Percentiles rank a stretch among this genome's conserved stretches.
phyloP scores from a whole-genome alignment of 371 early-diverging fungal genomes.

The Synchytrium microbalum region DNA sequence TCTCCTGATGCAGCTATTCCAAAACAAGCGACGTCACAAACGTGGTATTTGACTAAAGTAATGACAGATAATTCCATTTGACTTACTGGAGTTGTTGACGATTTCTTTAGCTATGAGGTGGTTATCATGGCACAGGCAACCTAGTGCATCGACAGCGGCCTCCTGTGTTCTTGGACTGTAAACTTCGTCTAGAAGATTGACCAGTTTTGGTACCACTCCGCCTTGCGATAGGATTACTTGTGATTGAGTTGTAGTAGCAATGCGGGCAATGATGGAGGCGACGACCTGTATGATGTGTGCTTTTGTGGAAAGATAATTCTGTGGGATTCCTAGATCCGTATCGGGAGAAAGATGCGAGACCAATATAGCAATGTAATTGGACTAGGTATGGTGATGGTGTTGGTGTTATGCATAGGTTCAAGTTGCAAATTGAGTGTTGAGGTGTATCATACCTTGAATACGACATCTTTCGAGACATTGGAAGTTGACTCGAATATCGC shows the following conservation, averaged over 20 bases:
- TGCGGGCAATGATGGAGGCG: neutral
- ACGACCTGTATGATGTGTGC: neutral
- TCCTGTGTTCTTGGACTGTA: slow-evolving; percentile 51
- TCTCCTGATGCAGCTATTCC: neutral
- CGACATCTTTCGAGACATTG: neutral
- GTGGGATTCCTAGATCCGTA: neutral
- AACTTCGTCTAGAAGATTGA: neutral
- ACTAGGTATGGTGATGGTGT: neutral
- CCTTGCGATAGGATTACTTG: neutral
- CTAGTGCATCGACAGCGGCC: slow-evolving; percentile 70
- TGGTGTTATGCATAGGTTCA: too few relatives aligned
- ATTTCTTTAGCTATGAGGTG: neutral
- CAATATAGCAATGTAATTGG: neutral
- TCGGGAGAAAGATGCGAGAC: neutral
- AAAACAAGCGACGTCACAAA: too few relatives aligned
- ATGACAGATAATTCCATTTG: too few relatives aligned
- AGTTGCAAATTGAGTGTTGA: too few relatives aligned
- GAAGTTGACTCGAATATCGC: neutral
- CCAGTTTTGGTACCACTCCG: neutral
- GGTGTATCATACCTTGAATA: neutral
- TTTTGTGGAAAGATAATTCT: neutral
- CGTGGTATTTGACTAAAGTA: too few relatives aligned
- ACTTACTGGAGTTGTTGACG: neutral
- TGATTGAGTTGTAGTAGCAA: neutral
- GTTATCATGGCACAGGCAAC: slow-evolving; percentile 59